phyloP scores from a whole-genome alignment of 148 eudicot genomes.

The Camellia sinensis region DNA sequence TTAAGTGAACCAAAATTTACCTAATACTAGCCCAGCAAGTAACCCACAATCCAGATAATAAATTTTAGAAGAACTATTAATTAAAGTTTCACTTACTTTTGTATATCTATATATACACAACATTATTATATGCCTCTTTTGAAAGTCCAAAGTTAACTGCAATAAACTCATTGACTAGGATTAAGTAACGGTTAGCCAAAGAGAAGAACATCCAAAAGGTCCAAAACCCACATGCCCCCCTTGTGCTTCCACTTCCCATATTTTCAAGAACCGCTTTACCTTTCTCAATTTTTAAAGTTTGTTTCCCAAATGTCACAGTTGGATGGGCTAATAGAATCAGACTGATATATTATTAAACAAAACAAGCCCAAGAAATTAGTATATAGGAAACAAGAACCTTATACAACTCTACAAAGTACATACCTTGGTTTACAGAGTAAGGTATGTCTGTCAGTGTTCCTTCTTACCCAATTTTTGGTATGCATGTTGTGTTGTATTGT shows the following conservation, averaged over 20 bases:
- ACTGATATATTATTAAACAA: neutral
- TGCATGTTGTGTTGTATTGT: neutral
- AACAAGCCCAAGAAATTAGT: slow-evolving; percentile 9
- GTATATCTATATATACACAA: neutral
- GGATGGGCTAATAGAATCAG: neutral
- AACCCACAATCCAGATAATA: neutral
- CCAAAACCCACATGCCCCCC: neutral
- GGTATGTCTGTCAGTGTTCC: neutral
- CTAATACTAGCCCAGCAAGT: neutral
- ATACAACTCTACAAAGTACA: neutral
- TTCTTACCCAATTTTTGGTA: neutral
- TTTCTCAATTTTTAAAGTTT: neutral
- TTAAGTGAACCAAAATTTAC: neutral
- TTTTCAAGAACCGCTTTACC: neutral
- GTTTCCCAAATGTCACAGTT: neutral
- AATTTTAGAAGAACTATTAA: neutral
- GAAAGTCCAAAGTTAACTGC: neutral
- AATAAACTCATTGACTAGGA: neutral
- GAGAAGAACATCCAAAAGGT: neutral
- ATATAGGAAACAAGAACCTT: neutral
- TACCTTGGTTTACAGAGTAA: neutral
- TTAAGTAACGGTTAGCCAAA: neutral
- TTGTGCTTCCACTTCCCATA: neutral
- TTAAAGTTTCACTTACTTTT: neutral
- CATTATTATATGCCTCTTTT: neutral